Evolutionary conservation across 257 asterid species (phyloP).

Genomic region (Gentiana straminea): DNA sequence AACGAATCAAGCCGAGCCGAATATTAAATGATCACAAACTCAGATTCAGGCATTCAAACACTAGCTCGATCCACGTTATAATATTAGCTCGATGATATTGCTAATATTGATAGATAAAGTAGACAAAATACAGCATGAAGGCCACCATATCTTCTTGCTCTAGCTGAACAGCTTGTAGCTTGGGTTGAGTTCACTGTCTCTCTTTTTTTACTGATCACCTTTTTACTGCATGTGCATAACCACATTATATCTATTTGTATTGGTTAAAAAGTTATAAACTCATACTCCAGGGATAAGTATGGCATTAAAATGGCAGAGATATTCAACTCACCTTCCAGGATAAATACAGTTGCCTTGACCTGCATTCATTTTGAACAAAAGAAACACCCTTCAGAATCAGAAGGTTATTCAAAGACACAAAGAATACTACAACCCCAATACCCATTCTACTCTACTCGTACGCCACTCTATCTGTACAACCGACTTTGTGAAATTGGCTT

Average conservation of each 20-base stretch:
- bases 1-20: no score
- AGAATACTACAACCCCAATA: no score
- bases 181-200: slow-evolving; percentile 61
- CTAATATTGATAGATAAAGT: no score
- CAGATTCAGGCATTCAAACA: no score
- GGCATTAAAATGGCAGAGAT: slow-evolving; percentile 13
- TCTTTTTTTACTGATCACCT: slow-evolving; percentile 41
- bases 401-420: not conserved
- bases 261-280: no score
- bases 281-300: not conserved
- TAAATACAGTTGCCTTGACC: slow-evolving; percentile 87
- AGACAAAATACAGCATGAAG: slow-evolving; percentile 3
- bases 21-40: no score
- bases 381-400: slow-evolving; percentile 20
- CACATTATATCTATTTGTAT: not conserved
- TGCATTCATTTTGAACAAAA: slow-evolving; percentile 32
- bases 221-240: slow-evolving; percentile 52
- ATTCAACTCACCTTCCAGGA: slow-evolving; percentile 87
- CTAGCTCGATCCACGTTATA: no score
- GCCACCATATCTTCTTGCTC: slow-evolving; percentile 21
- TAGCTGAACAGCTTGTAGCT: slow-evolving; percentile 38
- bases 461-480: no score
- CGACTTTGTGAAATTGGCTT: no score
- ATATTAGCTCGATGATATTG: no score
- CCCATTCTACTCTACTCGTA: no score